Percentiles rank a stretch among this genome's conserved stretches.
These are phyloP conservation scores for Candida sonorensis DNA, from an alignment of 805 yeast species.

Conservation along the genomic window DNA sequence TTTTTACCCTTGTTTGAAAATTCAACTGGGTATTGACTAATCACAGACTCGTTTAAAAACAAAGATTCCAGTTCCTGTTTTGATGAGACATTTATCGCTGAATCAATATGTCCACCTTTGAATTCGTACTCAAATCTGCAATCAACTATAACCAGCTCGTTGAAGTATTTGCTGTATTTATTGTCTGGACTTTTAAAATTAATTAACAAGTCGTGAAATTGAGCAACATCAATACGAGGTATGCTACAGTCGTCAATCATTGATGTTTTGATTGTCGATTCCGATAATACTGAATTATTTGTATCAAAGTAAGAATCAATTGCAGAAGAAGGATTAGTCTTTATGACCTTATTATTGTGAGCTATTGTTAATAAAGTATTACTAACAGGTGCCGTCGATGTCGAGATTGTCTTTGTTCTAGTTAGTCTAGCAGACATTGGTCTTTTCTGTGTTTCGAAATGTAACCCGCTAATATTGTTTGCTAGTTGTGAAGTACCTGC, in stretches of 20 bases:
- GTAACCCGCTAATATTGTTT: conserved; percentile 18
- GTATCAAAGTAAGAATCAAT: conserved; percentile 6
- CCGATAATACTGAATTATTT: conserved; percentile 19
- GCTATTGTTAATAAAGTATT: no score
- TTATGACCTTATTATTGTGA: neutral
- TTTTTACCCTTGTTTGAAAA: conserved; percentile 25
- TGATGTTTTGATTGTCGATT: conserved; percentile 35
- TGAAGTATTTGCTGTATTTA: conserved; percentile 39
- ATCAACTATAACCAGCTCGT: conserved; percentile 60
- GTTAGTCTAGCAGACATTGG: no score
- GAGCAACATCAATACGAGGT: conserved; percentile 57
- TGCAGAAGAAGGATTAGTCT: neutral
- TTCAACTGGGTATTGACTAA: conserved; percentile 16
- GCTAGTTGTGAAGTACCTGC: conserved; percentile 21
- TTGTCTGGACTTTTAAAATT: conserved; percentile 30
- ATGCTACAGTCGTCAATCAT: conserved; percentile 51
- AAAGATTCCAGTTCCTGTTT: conserved; percentile 59
- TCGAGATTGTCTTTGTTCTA: no score
- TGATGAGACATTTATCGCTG: conserved; percentile 72
- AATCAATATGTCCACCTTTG: conserved; percentile 85
- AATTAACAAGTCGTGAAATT: conserved; percentile 45
- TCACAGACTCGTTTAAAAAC: conserved; percentile 30
- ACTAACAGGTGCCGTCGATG: no score
- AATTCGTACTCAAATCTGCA: conserved; percentile 92
- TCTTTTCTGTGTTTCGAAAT: conserved; percentile 7